Percentiles rank a stretch among this genome's conserved stretches.
These are phyloP conservation scores for Sclerotinia trifoliorum DNA, from an alignment of 2,329 filamentous ascomycete species.

Conservation along the genomic window DNA sequence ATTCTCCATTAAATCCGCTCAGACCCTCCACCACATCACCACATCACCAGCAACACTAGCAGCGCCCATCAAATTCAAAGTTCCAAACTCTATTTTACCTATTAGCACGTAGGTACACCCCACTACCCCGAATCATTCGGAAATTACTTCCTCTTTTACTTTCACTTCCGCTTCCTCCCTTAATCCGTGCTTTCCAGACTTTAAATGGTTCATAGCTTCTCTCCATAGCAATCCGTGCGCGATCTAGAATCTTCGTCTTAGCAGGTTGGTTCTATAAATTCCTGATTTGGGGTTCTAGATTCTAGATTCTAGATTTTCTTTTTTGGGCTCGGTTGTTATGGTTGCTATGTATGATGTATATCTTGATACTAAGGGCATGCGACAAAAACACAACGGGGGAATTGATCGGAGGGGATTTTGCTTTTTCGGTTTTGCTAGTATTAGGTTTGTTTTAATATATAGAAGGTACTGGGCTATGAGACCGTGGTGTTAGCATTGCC, in stretches of 20 bases:
- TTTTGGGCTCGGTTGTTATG: too few species aligned
- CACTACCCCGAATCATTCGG: neutral
- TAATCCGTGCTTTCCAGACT: neutral
- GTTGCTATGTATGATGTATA: too few species aligned
- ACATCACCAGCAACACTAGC: neutral
- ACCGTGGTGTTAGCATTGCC: too few species aligned
- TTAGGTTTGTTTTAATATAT: too few species aligned
- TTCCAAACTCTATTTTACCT: neutral
- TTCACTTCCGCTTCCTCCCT: neutral
- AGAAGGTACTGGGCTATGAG: too few species aligned
- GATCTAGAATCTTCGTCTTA: neutral
- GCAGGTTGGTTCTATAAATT: too few species aligned
- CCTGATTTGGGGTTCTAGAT: too few species aligned
- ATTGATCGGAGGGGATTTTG: too few species aligned
- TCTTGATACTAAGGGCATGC: too few species aligned
- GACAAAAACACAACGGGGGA: too few species aligned
- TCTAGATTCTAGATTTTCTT: too few species aligned
- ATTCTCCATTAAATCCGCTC: neutral
- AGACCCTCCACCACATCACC: neutral
- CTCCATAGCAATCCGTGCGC: neutral
- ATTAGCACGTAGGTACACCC: neutral
- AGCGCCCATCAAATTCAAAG: neutral
- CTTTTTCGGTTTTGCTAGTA: too few species aligned
- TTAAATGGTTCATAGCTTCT: neutral
- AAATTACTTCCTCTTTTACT: neutral